Evolutionary conservation across 805 yeast genomes (phyloP).

Genomic region (Maudiozyma saulgeensis): DNA sequence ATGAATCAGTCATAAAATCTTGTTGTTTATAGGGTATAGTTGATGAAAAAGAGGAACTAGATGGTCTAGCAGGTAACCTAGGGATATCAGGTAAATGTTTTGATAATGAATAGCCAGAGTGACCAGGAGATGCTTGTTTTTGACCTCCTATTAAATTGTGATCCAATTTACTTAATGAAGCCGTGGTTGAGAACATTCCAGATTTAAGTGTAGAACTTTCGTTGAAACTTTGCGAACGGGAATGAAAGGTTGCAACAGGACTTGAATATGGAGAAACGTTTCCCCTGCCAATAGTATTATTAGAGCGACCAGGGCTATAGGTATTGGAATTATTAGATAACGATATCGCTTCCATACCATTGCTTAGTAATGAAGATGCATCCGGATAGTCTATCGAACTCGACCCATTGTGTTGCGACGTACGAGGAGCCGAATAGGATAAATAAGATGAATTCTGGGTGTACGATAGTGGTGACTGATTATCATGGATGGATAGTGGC

Average conservation of each 20-base stretch:
- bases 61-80: constrained; percentile 9
- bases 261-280: neutral
- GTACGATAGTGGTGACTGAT: constrained; percentile 2
- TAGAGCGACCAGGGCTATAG: neutral
- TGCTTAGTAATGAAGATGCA: constrained; percentile 14
- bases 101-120: neutral
- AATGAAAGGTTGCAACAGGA: neutral
- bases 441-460: constrained; percentile 5
- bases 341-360: constrained; percentile 1
- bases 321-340: constrained; percentile 1
- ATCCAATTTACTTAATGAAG: neutral
- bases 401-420: neutral
- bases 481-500: constrained; percentile 1
- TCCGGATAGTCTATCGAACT: constrained; percentile 20
- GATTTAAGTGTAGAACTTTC: neutral
- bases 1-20: neutral
- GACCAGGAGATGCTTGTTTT: neutral
- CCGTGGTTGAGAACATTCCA: neutral
- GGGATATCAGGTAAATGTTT: constrained; percentile 13
- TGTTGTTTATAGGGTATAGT: neutral
- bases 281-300: neutral
- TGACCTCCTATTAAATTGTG: neutral
- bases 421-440: neutral
- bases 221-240: neutral
- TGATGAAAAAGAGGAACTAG: neutral